A percentile compares a stretch with the other conserved stretches of the same genome.
Evolutionary conservation across 257 asterid species (phyloP).

Genomic region (Ehretia macrophylla): DNA sequence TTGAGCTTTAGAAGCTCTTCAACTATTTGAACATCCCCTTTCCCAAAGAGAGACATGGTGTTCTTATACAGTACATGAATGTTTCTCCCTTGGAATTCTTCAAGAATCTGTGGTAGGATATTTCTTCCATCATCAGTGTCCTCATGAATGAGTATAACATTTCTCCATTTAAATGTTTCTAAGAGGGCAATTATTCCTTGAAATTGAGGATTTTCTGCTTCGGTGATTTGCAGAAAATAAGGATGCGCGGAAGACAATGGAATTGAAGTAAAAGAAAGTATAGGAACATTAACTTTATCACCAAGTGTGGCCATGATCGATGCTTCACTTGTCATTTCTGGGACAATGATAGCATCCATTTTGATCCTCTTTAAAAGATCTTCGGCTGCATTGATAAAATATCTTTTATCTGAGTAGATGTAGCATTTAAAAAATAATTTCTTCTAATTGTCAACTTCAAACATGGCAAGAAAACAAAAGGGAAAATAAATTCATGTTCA

Average conservation of each 20-base stretch:
- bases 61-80: slow-evolving; percentile 11
- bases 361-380: slow-evolving; percentile 34
- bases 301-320: slow-evolving; percentile 24
- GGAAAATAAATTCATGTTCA: too few relatives aligned
- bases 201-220: slow-evolving; percentile 32
- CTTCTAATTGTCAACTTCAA: too few relatives aligned
- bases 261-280: slow-evolving; percentile 31
- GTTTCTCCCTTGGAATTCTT: not conserved
- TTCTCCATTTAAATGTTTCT: slow-evolving; percentile 32
- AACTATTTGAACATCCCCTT: slow-evolving; percentile 10
- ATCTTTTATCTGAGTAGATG: slow-evolving; percentile 18
- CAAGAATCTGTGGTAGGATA: slow-evolving; percentile 1
- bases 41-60: slow-evolving; percentile 19
- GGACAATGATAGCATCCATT: slow-evolving; percentile 33
- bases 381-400: slow-evolving; percentile 28
- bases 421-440: not conserved
- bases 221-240: slow-evolving; percentile 32
- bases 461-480: too few relatives aligned
- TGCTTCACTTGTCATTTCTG: slow-evolving; percentile 20
- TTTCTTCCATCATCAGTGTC: slow-evolving; percentile 20
- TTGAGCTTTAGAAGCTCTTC: slow-evolving; percentile 23
- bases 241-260: slow-evolving; percentile 19
- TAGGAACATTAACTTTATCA: slow-evolving; percentile 27
- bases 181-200: slow-evolving; percentile 27
- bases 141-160: slow-evolving; percentile 27